Evolutionary conservation across 164 flowering plant genomes (phyloP).

Genomic region (Sedum album): DNA sequence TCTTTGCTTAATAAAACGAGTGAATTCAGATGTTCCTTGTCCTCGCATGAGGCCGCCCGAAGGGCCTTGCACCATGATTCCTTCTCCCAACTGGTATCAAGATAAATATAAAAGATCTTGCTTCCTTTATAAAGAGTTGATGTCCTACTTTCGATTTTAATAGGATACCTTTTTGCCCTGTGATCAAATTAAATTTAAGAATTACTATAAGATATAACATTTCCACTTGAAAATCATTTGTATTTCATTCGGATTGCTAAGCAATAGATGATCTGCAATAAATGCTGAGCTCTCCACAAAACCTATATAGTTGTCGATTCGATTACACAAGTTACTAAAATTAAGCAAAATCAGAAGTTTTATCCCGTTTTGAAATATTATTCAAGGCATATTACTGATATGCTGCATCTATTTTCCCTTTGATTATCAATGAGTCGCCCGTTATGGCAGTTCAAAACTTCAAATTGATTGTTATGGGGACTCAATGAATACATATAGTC

Average conservation of each 20-base stretch:
- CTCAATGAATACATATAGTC: too few relatives aligned
- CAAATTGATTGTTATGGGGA: too few relatives aligned
- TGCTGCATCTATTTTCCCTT: too few relatives aligned
- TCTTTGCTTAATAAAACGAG: slow-evolving; percentile 41
- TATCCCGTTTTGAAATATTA: not conserved
- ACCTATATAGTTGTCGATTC: too few relatives aligned
- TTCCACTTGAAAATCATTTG: not conserved
- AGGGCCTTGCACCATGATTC: slow-evolving; percentile 98
- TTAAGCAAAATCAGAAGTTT: too few relatives aligned
- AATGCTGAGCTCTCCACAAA: too few relatives aligned
- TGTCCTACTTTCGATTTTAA: slow-evolving; percentile 58
- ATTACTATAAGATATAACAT: not conserved
- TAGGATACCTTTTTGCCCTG: slow-evolving; percentile 91
- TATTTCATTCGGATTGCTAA: not conserved
- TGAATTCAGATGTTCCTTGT: slow-evolving; percentile 42
- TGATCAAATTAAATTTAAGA: not conserved
- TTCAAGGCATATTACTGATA: too few relatives aligned
- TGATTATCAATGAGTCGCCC: too few relatives aligned
- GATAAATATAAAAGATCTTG: slow-evolving; percentile 47
- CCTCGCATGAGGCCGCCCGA: slow-evolving; percentile 64
- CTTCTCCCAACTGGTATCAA: slow-evolving; percentile 93
- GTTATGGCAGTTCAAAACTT: too few relatives aligned
- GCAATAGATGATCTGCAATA: too few relatives aligned
- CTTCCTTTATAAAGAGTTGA: slow-evolving; percentile 48
- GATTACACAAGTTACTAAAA: not conserved